Evolutionary conservation across 2,329 filamentous ascomycete species (phyloP).

Genomic region (Dactylellina haptotyla): DNA sequence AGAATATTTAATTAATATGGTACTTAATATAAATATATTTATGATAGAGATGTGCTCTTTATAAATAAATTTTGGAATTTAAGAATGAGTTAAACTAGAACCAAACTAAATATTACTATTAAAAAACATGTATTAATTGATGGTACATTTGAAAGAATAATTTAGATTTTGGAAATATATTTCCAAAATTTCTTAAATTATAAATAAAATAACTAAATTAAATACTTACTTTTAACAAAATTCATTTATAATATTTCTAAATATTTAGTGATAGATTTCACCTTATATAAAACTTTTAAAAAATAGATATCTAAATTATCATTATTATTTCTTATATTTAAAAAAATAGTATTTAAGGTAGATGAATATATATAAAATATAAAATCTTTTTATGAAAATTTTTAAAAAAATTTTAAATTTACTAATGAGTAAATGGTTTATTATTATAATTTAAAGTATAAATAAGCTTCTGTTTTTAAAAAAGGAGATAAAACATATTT

Average conservation of each 20-base stretch:
- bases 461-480: neutral
- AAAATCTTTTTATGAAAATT: neutral
- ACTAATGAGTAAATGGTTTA: neutral
- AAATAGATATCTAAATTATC: constrained; percentile 5
- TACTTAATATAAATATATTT: neutral
- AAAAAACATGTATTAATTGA: neutral
- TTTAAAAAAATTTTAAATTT: neutral
- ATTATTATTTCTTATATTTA: neutral
- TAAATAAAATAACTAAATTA: neutral
- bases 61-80: constrained; percentile 5
- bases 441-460: constrained; percentile 2
- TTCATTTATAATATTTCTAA: neutral
- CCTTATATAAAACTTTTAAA: neutral
- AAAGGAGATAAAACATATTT: constrained; percentile 1
- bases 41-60: neutral
- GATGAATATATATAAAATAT: neutral
- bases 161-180: neutral
- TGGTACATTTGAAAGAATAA: neutral
- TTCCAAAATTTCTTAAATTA: neutral
- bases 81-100: neutral
- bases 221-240: neutral
- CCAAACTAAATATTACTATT: neutral
- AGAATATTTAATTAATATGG: neutral
- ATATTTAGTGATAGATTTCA: neutral
- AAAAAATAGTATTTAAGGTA: neutral